phyloP scores from a whole-genome alignment of 352 stramenopile species.

The Saprolegnia parasitica region DNA sequence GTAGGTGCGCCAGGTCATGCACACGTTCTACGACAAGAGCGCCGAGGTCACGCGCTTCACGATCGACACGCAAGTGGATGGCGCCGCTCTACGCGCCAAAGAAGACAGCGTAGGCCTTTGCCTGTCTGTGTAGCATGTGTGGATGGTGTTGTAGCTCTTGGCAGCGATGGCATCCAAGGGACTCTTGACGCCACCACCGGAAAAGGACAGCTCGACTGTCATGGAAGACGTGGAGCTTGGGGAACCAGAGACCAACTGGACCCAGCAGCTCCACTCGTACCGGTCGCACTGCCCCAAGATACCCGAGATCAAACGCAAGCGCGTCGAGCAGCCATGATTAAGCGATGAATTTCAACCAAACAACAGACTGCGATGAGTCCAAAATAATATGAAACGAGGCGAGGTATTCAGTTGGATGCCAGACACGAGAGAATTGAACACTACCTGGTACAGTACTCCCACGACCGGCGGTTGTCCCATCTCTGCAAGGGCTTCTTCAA shows the following conservation, averaged over 20 bases:
- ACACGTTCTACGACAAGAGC: conserved; percentile 73
- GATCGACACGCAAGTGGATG: conserved; percentile 55
- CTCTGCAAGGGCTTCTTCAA: no score
- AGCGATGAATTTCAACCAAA: no score
- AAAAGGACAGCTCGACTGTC: not conserved
- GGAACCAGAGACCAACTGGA: not conserved
- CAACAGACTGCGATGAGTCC: no score
- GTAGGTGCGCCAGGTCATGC: conserved; percentile 68
- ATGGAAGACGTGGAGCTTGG: not conserved
- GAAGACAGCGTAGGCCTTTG: conserved; percentile 38
- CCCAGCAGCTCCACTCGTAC: not conserved
- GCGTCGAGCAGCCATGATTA: no score
- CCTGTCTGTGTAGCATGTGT: not conserved
- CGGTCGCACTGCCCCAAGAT: not conserved
- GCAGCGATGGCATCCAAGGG: not conserved
- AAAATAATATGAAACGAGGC: no score
- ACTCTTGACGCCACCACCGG: not conserved
- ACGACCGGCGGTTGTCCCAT: no score
- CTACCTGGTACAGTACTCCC: no score
- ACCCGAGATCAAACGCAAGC: not conserved
- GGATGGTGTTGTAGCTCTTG: not conserved
- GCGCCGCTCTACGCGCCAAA: conserved; percentile 40
- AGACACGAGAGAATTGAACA: conserved; percentile 1
- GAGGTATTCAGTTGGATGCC: no score
- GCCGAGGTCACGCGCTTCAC: conserved; percentile 59